Percentiles rank a stretch among this genome's conserved stretches.
Conservation (phyloP, 2,329 filamentous ascomycete genomes). For the Tolypocladium album region DNA sequence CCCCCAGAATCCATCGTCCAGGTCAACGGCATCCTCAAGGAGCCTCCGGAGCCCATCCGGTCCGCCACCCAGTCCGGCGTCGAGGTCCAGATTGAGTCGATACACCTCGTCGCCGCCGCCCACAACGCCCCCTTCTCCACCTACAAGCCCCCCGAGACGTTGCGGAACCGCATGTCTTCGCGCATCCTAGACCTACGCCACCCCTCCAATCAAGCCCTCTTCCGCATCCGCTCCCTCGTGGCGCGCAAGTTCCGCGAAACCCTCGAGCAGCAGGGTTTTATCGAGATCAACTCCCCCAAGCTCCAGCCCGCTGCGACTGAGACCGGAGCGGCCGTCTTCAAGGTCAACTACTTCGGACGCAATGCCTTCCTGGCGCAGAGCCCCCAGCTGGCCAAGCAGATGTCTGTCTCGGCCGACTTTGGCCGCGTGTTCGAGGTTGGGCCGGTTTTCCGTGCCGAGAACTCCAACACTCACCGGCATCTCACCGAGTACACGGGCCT, state of each 20-base stretch:
- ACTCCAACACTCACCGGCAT: constrained; percentile 90
- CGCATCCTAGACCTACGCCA: constrained; percentile 78
- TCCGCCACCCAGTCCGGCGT: constrained; percentile 66
- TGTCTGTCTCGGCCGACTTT: constrained; percentile 84
- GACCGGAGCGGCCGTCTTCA: constrained; percentile 84
- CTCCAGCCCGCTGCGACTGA: constrained; percentile 84
- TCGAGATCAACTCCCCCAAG: constrained; percentile 92
- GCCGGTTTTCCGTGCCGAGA: constrained; percentile 79
- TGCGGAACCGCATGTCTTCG: constrained; percentile 62
- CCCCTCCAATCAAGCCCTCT: constrained; percentile 77
- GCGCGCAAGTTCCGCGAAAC: constrained; percentile 69
- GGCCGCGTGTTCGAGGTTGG: constrained; percentile 69
- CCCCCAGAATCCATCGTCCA: constrained; percentile 69
- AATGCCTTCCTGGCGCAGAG: constrained; percentile 84
- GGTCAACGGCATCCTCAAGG: constrained; percentile 62
- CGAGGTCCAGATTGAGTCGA: constrained; percentile 57
- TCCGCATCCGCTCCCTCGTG: constrained; percentile 74
- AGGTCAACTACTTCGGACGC: constrained; percentile 82
- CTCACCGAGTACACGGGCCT: constrained; percentile 90
- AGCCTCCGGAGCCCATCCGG: constrained; percentile 62
- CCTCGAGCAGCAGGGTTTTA: constrained; percentile 66
- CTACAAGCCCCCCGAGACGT: constrained; percentile 53
- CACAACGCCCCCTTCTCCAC: constrained; percentile 39
- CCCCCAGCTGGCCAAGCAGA: constrained; percentile 86
- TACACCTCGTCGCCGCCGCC: constrained; percentile 41